A percentile compares a stretch with the other conserved stretches of the same genome.
These are phyloP conservation scores for Artomyces pyxidatus DNA, from an alignment of 768 basidiomycete species.

Conservation along the genomic window DNA sequence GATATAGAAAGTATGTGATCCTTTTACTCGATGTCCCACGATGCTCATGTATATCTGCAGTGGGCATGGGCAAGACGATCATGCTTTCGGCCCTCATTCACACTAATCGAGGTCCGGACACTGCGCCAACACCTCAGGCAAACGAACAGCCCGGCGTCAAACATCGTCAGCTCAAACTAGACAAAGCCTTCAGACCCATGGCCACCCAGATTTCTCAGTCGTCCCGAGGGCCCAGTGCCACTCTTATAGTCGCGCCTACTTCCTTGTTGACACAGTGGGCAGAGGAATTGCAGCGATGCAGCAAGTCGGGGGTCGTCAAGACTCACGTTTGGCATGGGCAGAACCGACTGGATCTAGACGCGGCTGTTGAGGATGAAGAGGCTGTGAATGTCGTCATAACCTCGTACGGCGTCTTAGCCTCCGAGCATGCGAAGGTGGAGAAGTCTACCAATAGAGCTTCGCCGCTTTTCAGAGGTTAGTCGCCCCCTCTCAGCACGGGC, in stretches of 20 bases:
- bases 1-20: conserved; percentile 44
- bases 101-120: conserved; percentile 49
- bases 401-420: conserved; percentile 86
- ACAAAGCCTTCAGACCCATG: conserved; percentile 51
- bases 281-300: conserved; percentile 84
- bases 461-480: conserved; percentile 65
- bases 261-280: conserved; percentile 90
- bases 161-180: conserved; percentile 51
- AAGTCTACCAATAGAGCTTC: conserved; percentile 39
- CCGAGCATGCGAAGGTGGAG: conserved; percentile 71
- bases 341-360: conserved; percentile 67
- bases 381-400: conserved; percentile 80
- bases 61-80: conserved; percentile 96
- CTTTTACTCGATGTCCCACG: not conserved
- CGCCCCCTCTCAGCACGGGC: not conserved
- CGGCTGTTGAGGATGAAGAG: conserved; percentile 45
- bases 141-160: conserved; percentile 27
- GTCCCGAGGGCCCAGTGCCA: conserved; percentile 43
- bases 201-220: conserved; percentile 24
- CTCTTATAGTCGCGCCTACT: conserved; percentile 88
- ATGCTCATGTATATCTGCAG: conserved; percentile 27
- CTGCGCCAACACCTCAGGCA: conserved; percentile 24
- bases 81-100: conserved; percentile 90
- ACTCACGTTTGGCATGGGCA: conserved; percentile 84
- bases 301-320: conserved; percentile 57